phyloP scores from a whole-genome alignment of 2,329 filamentous ascomycete genomes.

The Xylariales sp. region DNA sequence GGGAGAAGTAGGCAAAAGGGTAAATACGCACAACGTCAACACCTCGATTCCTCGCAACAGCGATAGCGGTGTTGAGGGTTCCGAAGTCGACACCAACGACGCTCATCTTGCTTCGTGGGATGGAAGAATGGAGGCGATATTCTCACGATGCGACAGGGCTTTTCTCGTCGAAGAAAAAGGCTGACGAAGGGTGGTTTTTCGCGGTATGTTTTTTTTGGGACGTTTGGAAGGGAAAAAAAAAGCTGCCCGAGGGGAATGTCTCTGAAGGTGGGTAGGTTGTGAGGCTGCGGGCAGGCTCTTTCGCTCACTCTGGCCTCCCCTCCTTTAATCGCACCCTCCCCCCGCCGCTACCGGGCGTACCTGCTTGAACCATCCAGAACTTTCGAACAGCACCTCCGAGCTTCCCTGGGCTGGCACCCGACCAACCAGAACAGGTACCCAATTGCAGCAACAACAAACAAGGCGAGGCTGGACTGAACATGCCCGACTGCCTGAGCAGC shows the following conservation, averaged over 20 bases:
- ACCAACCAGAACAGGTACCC: neutral
- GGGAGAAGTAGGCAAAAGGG: conserved; percentile 11
- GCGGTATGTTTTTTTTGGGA: neutral
- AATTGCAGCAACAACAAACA: no score
- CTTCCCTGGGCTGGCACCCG: neutral
- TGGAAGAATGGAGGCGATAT: neutral
- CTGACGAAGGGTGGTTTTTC: neutral
- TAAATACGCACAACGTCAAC: conserved; percentile 87
- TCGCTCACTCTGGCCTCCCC: conserved; percentile 4
- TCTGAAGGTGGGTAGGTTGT: conserved; percentile 8
- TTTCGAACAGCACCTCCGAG: conserved; percentile 4
- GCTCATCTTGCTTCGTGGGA: conserved; percentile 8
- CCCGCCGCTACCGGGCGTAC: neutral
- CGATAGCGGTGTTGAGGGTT: conserved; percentile 94
- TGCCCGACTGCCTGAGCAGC: no score
- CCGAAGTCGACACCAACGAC: conserved; percentile 81
- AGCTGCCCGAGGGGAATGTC: neutral
- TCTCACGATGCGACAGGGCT: neutral
- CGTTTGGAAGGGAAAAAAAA: conserved; percentile 6
- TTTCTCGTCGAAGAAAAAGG: conserved; percentile 3
- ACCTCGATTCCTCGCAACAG: conserved; percentile 95
- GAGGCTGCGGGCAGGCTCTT: conserved; percentile 5
- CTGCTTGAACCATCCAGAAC: conserved; percentile 10
- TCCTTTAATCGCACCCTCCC: conserved; percentile 8
- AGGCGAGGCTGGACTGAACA: no score